These are phyloP conservation scores for Tulasnella sp. DNA, from an alignment of 768 basidiomycete genomes.

Conservation along the genomic window DNA sequence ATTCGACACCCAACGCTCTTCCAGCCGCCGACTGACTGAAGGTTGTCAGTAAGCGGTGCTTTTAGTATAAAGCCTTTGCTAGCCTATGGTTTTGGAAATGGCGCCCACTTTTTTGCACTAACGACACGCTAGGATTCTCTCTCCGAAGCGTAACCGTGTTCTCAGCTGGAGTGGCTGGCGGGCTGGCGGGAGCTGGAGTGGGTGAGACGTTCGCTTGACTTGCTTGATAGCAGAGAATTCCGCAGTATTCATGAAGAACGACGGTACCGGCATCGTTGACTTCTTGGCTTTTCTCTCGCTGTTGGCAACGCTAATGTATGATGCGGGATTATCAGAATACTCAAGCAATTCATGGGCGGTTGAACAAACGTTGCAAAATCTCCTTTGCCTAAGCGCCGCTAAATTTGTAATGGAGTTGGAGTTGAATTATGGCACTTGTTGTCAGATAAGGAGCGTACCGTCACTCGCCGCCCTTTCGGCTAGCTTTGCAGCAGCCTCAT, in stretches of 20 bases:
- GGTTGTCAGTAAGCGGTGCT: not conserved
- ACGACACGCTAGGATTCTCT: not conserved
- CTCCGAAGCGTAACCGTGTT: not conserved
- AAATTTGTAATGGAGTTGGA: too few species aligned
- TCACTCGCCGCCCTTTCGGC: too few species aligned
- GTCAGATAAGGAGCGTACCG: too few species aligned
- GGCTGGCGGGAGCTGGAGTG: not conserved
- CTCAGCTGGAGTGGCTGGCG: not conserved
- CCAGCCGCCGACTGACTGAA: not conserved
- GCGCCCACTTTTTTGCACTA: not conserved
- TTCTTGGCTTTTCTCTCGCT: not conserved
- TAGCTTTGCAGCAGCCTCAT: too few species aligned
- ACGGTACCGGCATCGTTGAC: not conserved
- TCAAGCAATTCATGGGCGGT: too few species aligned
- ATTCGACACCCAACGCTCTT: not conserved
- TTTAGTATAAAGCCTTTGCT: not conserved
- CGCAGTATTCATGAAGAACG: not conserved
- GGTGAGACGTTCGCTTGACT: not conserved
- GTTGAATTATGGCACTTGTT: too few species aligned
- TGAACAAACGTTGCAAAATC: too few species aligned
- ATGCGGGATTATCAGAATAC: too few species aligned
- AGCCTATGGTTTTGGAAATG: not conserved
- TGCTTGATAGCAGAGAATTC: not conserved
- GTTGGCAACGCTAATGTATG: not conserved
- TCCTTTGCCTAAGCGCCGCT: too few species aligned